Conservation (phyloP, 1,284 basidiomycete species). For the Ceraceosorus bombacis region DNA sequence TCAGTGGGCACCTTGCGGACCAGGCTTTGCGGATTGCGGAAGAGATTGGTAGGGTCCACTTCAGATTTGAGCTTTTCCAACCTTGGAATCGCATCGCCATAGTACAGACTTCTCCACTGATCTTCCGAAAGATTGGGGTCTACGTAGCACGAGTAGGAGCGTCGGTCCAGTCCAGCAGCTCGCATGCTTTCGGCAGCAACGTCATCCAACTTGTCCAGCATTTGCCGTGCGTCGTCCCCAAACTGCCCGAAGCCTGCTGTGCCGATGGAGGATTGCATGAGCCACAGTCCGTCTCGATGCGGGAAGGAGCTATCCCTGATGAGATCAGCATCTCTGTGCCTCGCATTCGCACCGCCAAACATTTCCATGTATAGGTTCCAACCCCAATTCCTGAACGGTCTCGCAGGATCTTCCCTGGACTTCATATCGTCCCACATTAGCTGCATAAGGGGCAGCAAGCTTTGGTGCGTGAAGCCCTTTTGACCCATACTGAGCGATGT, state of each 20-base stretch:
- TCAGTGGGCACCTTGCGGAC: neutral
- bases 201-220: conserved; percentile 17
- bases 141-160: conserved; percentile 33
- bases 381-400: conserved; percentile 10
- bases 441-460: conserved; percentile 12
- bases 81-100: conserved; percentile 20
- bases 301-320: conserved; percentile 23
- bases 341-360: conserved; percentile 27
- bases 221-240: neutral
- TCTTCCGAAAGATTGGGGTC: conserved; percentile 23
- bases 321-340: conserved; percentile 12
- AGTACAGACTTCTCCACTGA: conserved; percentile 32
- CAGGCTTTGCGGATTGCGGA: conserved; percentile 27
- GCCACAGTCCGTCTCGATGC: conserved; percentile 37
- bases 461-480: conserved; percentile 4
- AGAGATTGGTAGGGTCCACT: conserved; percentile 29
- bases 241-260: conserved; percentile 15
- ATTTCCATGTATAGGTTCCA: conserved; percentile 45
- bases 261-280: conserved; percentile 33
- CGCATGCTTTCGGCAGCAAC: conserved; percentile 18
- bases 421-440: conserved; percentile 11
- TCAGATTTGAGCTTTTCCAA: conserved; percentile 27
- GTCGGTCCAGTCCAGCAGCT: conserved; percentile 13
- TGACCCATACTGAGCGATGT: conserved; percentile 25
- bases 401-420: neutral